These are phyloP conservation scores for Mucor irregularis DNA, from an alignment of 371 early-diverging fungal genomes.

Conservation along the genomic window DNA sequence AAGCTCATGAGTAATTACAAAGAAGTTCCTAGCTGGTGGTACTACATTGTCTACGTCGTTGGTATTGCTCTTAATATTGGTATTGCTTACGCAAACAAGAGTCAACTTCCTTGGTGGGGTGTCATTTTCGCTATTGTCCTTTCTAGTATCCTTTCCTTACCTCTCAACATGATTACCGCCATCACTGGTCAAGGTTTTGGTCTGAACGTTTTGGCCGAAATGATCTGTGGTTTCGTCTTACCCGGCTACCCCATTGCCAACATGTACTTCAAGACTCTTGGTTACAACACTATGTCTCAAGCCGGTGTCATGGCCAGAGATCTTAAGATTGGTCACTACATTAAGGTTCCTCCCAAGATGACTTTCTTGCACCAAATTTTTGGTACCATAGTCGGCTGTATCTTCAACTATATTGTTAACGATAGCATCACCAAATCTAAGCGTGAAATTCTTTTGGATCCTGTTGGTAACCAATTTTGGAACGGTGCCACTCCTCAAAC, in stretches of 20 bases:
- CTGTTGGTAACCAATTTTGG: conserved; percentile 53
- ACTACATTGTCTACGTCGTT: conserved; percentile 56
- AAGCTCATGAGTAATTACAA: neutral
- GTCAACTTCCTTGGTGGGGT: conserved; percentile 72
- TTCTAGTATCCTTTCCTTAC: conserved; percentile 35
- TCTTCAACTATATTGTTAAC: conserved; percentile 58
- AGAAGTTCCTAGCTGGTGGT: conserved; percentile 76
- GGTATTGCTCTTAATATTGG: conserved; percentile 65
- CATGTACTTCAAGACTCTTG: conserved; percentile 55
- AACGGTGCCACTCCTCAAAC: conserved; percentile 51
- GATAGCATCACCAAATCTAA: conserved; percentile 40
- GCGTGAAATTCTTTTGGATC: conserved; percentile 38
- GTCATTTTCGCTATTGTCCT: conserved; percentile 68
- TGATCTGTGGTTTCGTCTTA: conserved; percentile 49
- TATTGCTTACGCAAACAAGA: conserved; percentile 54
- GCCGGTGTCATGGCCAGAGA: conserved; percentile 59
- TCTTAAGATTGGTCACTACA: conserved; percentile 74
- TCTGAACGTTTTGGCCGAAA: conserved; percentile 69
- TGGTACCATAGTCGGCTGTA: conserved; percentile 59
- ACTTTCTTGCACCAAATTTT: conserved; percentile 63
- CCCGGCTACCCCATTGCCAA: conserved; percentile 60
- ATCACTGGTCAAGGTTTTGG: conserved; percentile 42
- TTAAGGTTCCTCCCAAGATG: conserved; percentile 72
- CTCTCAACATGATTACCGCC: conserved; percentile 40
- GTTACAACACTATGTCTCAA: conserved; percentile 56